Conservation (phyloP, 2,329 filamentous ascomycete species). For the Blastomyces silverae region DNA sequence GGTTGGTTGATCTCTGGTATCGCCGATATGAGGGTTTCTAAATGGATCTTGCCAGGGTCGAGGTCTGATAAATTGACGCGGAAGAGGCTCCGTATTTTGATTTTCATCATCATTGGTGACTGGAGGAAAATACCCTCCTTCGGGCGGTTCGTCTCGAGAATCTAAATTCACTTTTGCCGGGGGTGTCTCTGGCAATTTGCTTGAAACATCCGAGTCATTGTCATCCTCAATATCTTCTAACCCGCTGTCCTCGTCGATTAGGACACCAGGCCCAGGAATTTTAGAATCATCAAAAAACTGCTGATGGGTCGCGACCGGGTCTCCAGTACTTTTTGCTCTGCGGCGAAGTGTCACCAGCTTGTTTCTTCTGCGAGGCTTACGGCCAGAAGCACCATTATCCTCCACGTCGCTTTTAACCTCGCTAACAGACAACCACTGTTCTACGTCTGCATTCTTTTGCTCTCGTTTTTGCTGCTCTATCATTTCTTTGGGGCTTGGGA, state of each 20-base stretch:
- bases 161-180: constrained; percentile 27
- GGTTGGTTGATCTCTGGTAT: constrained; percentile 41
- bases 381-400: constrained; percentile 23
- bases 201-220: constrained; percentile 27
- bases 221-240: constrained; percentile 31
- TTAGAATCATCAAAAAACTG: constrained; percentile 33
- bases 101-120: constrained; percentile 23
- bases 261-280: constrained; percentile 48
- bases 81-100: constrained; percentile 31
- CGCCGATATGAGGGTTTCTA: constrained; percentile 27
- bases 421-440: constrained; percentile 49
- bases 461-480: constrained; percentile 42
- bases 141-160: constrained; percentile 22
- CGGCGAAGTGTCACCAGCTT: constrained; percentile 30
- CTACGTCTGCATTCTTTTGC: constrained; percentile 50
- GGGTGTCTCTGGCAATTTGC: constrained; percentile 27
- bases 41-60: constrained; percentile 47
- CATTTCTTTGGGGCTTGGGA: constrained; percentile 48
- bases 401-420: constrained; percentile 41
- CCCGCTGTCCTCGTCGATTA: constrained; percentile 40
- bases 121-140: constrained; percentile 24
- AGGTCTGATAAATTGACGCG: constrained; percentile 35
- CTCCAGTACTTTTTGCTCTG: constrained; percentile 43
- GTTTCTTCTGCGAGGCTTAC: constrained; percentile 23
- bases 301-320: constrained; percentile 23